phyloP scores from a whole-genome alignment of 2,329 filamentous ascomycete genomes.

The Aspergillus piperis region DNA sequence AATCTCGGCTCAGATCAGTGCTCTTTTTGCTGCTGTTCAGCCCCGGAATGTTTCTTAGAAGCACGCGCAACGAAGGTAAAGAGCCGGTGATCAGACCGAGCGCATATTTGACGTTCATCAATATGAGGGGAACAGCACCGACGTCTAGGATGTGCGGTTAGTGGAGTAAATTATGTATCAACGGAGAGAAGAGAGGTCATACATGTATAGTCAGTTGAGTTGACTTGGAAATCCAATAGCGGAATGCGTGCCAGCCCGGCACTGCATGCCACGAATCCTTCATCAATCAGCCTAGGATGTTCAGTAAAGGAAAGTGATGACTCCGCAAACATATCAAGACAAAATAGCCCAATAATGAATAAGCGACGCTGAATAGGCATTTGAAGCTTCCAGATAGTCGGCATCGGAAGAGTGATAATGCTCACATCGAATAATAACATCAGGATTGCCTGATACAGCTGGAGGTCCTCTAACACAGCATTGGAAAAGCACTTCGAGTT shows the following conservation, averaged over 20 bases:
- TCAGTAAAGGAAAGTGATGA: not conserved
- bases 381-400: not conserved
- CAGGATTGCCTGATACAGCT: conserved; percentile 3
- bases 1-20: not conserved
- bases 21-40: not conserved
- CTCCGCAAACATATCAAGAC: not conserved
- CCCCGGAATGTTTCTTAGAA: not conserved
- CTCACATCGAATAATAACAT: not conserved
- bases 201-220: conserved; percentile 1
- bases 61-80: not conserved
- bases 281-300: not conserved
- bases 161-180: not conserved
- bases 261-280: not conserved
- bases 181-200: not conserved
- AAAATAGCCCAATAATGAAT: not conserved
- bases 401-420: not conserved
- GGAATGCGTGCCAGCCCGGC: not conserved
- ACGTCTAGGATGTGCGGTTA: not conserved
- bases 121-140: not conserved
- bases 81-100: not conserved
- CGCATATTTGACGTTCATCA: not conserved
- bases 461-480: not conserved
- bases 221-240: not conserved
- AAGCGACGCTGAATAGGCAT: not conserved
- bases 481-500: not conserved